Conservation (phyloP, 192 early-diverging fungal genomes). For the Dissophora ornata region DNA sequence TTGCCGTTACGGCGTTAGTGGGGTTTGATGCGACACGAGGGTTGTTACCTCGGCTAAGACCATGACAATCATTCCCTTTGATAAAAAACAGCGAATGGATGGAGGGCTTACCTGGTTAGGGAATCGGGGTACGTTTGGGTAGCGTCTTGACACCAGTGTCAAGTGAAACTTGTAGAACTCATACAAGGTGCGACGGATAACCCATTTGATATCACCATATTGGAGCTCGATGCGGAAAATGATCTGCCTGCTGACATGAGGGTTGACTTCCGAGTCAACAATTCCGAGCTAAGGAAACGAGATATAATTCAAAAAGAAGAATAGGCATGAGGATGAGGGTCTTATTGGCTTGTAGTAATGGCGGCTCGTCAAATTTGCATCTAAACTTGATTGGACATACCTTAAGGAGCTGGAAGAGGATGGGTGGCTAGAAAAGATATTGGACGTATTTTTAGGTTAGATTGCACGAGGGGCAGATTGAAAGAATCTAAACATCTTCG, state of each 20-base stretch:
- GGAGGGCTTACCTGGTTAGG: constrained; percentile 38
- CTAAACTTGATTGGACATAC: constrained; percentile 15
- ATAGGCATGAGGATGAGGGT: not conserved
- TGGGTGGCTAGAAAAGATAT: constrained; percentile 29
- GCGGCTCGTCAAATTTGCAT: too few relatives aligned
- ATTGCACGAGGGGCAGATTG: too few relatives aligned
- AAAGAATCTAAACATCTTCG: too few relatives aligned
- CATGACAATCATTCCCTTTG: not conserved
- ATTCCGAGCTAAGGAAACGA: constrained; percentile 58
- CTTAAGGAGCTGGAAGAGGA: constrained; percentile 51
- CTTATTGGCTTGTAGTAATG: too few relatives aligned
- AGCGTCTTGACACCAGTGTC: constrained; percentile 64
- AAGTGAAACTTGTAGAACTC: constrained; percentile 79
- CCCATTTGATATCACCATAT: constrained; percentile 86
- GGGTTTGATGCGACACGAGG: too few relatives aligned
- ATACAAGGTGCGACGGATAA: constrained; percentile 68
- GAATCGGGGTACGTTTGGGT: constrained; percentile 45
- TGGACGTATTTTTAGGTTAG: too few relatives aligned
- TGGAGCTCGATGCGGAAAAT: constrained; percentile 77
- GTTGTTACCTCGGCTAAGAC: too few relatives aligned
- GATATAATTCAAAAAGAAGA: not conserved
- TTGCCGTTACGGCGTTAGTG: too few relatives aligned
- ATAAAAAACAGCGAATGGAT: too few relatives aligned
- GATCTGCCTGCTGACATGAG: constrained; percentile 55
- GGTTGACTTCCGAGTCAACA: constrained; percentile 58